phyloP scores from a whole-genome alignment of 805 yeast species.

The Suhomyces prunicola region DNA sequence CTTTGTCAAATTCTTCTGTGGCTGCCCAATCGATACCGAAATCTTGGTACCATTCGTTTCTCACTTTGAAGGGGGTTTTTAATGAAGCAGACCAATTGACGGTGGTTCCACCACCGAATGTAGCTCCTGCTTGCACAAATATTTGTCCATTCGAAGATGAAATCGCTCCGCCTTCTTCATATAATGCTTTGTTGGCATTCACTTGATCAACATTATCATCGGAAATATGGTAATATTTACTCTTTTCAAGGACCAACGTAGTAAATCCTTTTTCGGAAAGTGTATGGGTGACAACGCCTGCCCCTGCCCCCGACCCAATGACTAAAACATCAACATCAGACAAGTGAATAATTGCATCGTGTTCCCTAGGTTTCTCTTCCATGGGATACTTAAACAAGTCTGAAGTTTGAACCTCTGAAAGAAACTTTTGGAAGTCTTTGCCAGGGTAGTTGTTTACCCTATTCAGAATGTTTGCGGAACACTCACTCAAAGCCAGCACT shows the following conservation, averaged over 20 bases:
- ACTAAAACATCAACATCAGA: slow-evolving; percentile 20
- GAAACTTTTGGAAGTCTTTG: slow-evolving; percentile 23
- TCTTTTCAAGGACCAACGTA: slow-evolving; percentile 42
- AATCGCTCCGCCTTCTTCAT: slow-evolving; percentile 38
- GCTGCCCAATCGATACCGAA: slow-evolving; percentile 46
- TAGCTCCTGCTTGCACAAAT: slow-evolving; percentile 47
- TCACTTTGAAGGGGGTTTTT: slow-evolving; percentile 46
- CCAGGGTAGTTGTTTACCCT: slow-evolving; percentile 38
- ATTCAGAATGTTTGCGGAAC: slow-evolving; percentile 27
- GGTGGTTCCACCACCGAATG: slow-evolving; percentile 57
- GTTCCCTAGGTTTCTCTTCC: slow-evolving; percentile 26
- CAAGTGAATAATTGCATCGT: slow-evolving; percentile 29
- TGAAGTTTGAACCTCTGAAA: slow-evolving; percentile 25
- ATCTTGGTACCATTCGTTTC: slow-evolving; percentile 49
- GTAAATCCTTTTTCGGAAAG: slow-evolving; percentile 14
- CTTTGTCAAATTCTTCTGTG: slow-evolving; percentile 37
- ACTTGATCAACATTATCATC: slow-evolving; percentile 36
- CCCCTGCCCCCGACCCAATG: slow-evolving; percentile 21
- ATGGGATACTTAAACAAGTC: slow-evolving; percentile 28
- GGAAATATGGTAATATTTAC: slow-evolving; percentile 27
- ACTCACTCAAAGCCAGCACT: slow-evolving; percentile 18
- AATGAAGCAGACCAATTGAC: slow-evolving; percentile 56
- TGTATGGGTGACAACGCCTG: slow-evolving; percentile 21
- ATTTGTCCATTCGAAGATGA: slow-evolving; percentile 31
- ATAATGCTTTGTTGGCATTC: slow-evolving; percentile 23